phyloP scores from a whole-genome alignment of 2,329 filamentous ascomycete species.

The Penicillium sp. region DNA sequence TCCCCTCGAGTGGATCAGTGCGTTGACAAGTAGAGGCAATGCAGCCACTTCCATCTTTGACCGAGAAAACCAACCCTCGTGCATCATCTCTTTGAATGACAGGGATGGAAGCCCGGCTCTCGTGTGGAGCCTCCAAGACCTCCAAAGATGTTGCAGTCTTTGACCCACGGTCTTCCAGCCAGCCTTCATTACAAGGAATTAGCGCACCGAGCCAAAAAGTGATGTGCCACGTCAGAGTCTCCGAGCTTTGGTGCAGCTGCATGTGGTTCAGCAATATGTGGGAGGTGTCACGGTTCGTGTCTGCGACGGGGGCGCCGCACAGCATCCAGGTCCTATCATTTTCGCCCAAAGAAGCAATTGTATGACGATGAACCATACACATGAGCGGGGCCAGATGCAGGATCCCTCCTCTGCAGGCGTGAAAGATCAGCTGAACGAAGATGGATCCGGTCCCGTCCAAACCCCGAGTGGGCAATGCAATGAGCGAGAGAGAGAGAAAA shows the following conservation, averaged over 20 bases:
- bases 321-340: conserved; percentile 35
- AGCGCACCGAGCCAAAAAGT: conserved; percentile 33
- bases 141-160: conserved; percentile 21
- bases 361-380: conserved; percentile 36
- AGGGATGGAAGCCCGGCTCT: conserved; percentile 10
- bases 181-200: conserved; percentile 27
- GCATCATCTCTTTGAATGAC: conserved; percentile 8
- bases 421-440: conserved; percentile 45
- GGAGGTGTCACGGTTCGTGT: conserved; percentile 37
- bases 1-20: conserved; percentile 5
- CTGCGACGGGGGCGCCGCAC: conserved; percentile 32
- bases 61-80: conserved; percentile 7
- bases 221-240: conserved; percentile 44
- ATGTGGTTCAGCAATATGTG: conserved; percentile 36
- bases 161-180: conserved; percentile 25
- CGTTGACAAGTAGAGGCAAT: conserved; percentile 3
- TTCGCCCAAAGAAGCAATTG: conserved; percentile 24
- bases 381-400: conserved; percentile 39
- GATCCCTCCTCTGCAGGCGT: conserved; percentile 41
- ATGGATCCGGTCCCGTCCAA: conserved; percentile 24
- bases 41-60: conserved; percentile 15
- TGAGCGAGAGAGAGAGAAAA: conserved; percentile 11
- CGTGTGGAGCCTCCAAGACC: conserved; percentile 12
- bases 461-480: conserved; percentile 16
- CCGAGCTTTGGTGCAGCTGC: conserved; percentile 41